phyloP scores from a whole-genome alignment of 2,329 filamentous ascomycete genomes.

The Claviceps paspali region DNA sequence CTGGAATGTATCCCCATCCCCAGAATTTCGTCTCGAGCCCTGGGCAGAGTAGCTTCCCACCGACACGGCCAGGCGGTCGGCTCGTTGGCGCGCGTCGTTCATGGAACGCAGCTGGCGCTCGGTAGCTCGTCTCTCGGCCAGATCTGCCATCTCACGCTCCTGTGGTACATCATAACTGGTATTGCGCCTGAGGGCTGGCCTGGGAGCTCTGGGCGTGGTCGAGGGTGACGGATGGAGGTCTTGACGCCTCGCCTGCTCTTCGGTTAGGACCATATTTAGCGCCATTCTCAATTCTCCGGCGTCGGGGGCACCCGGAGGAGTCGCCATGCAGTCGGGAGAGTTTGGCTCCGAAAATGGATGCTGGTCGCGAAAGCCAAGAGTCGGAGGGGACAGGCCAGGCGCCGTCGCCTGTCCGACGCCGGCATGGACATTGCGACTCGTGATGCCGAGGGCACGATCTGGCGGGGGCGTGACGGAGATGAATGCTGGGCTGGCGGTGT shows the following conservation, averaged over 20 bases:
- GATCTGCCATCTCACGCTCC: slow-evolving; percentile 24
- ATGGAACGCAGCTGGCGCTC: slow-evolving; percentile 24
- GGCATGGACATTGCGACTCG: not conserved
- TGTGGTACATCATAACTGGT: slow-evolving; percentile 27
- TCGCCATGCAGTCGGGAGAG: slow-evolving; percentile 10
- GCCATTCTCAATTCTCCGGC: slow-evolving; percentile 23
- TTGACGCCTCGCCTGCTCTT: slow-evolving; percentile 12
- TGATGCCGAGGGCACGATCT: not conserved
- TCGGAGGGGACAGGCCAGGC: not conserved
- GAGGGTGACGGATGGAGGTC: slow-evolving; percentile 5
- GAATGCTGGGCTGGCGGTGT: slow-evolving; percentile 9
- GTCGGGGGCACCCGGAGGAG: slow-evolving; percentile 21
- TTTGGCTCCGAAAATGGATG: not conserved
- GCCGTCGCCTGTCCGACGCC: not conserved
- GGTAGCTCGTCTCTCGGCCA: slow-evolving; percentile 21
- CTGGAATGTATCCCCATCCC: slow-evolving; percentile 18
- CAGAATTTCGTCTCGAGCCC: slow-evolving; percentile 22
- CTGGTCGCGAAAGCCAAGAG: not conserved
- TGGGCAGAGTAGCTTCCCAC: slow-evolving; percentile 23
- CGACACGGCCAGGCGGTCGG: slow-evolving; percentile 23
- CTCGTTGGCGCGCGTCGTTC: slow-evolving; percentile 23
- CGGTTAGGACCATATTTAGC: slow-evolving; percentile 22
- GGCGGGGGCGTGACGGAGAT: not conserved
- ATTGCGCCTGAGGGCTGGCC: slow-evolving; percentile 26
- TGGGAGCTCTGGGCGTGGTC: slow-evolving; percentile 12